Evolutionary conservation across 768 basidiomycete genomes (phyloP), one percentile per base, ranked within the genome.

Genomic region (Panus rudis): DNA sequence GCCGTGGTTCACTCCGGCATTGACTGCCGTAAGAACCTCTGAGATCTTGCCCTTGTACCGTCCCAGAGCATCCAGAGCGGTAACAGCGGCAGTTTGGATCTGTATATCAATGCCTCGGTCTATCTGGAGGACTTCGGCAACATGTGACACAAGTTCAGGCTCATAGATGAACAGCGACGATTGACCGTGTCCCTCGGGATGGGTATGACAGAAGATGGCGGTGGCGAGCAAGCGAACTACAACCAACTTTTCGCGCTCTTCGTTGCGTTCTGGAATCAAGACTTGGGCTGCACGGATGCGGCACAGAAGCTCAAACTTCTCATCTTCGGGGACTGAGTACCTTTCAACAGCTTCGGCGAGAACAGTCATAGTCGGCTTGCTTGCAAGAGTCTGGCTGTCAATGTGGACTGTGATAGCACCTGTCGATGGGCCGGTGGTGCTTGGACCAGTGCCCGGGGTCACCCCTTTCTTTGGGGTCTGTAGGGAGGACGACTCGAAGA

Each of bases 1-100:
- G 11, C 96, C 96, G 57, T 98, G 96, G 55, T 92, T 96, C 42
- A 97, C 91, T 33, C 91, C 91, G 20, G 91, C 93, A 59, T 96
- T 96, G 27, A 98, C 77, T 1, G 92, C 84, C 4, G 84, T 82
- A 35, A 96, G 63, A 28, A 94, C 90, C 57, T 98, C 96, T 53
- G 81, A 78, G 26, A 88, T 74, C 58, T 84, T 90, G 47, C 68
- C 71, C 47, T 90, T 78, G 60, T 94, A 93, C 48, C 91, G 73
- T 11, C 83, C 84, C 45, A 94, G 75, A 12, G 89, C 89, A 60
- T 99, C 96, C 45, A 98, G 71, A n/a, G 89, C 84, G 21, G 84
- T 77, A 43, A 98, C 75, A 13, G 92, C 88, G 2, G 88, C 83
- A 2, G 84, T 84, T 61, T 93, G 87, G 6, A 96, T 76, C 22